Conservation (phyloP, 1,139 yeast species). For the Wickerhamiella pararugosa region DNA sequence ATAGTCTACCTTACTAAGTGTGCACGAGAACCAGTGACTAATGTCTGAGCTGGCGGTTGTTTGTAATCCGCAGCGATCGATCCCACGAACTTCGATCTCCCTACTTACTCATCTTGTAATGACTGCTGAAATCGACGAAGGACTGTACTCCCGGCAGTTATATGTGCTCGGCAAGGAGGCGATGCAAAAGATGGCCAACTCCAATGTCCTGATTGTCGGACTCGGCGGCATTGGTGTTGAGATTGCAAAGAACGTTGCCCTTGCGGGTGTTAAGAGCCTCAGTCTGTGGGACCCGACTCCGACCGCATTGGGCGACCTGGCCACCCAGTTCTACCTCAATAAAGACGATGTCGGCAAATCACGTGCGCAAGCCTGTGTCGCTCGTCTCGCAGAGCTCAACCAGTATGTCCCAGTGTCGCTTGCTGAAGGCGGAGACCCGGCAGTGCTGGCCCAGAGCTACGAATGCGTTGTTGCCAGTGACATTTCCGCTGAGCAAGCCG, state of each 20-base stretch:
- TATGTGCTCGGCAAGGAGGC: constrained; percentile 49
- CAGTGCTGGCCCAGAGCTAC: constrained; percentile 32
- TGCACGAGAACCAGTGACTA: too few species aligned
- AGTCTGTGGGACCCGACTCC: constrained; percentile 74
- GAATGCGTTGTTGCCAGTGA: constrained; percentile 80
- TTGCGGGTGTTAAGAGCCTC: constrained; percentile 92
- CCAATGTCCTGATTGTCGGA: constrained; percentile 80
- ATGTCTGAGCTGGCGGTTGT: too few species aligned
- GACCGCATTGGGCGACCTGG: constrained; percentile 54
- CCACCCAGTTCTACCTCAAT: constrained; percentile 74
- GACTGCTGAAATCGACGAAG: constrained; percentile 51
- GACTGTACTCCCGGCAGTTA: constrained; percentile 88
- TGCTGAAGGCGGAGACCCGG: constrained; percentile 33
- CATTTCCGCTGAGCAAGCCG: constrained; percentile 56
- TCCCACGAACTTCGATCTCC: neutral
- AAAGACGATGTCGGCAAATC: constrained; percentile 57
- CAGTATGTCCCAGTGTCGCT: constrained; percentile 80
- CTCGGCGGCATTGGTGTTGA: constrained; percentile 86
- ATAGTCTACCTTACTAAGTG: too few species aligned
- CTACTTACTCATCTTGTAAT: neutral
- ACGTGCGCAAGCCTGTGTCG: constrained; percentile 59
- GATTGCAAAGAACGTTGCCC: constrained; percentile 88
- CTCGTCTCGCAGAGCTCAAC: constrained; percentile 65
- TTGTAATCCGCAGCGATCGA: neutral
- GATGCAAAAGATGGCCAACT: constrained; percentile 89